These are phyloP conservation scores for Agapanthus africanus DNA, from an alignment of 106 monocot genomes.

Conservation along the genomic window DNA sequence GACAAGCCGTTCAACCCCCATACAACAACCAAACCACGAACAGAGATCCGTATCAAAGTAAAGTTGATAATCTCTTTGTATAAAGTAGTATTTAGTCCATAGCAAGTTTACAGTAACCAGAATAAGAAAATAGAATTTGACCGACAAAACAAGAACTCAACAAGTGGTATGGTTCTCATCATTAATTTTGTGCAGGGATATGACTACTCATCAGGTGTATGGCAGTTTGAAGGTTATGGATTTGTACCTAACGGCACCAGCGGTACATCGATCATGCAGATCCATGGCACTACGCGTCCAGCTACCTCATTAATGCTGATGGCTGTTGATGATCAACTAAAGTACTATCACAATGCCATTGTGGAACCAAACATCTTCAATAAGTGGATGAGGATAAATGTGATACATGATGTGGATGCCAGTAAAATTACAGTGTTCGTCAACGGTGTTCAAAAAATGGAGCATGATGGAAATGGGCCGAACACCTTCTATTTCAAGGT, in stretches of 20 bases:
- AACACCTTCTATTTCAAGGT: constrained; percentile 11
- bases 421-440: not conserved
- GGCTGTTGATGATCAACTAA: not conserved
- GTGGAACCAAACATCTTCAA: constrained; percentile 11
- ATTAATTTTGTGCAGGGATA: constrained; percentile 10
- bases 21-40: constrained; percentile 8
- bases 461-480: constrained; percentile 3
- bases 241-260: constrained; percentile 11
- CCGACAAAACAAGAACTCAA: too few relatives aligned
- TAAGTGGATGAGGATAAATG: constrained; percentile 16
- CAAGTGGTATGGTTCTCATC: not conserved
- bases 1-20: constrained; percentile 9
- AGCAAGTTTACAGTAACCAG: not conserved
- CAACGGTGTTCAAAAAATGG: constrained; percentile 8
- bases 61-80: constrained; percentile 1
- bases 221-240: constrained; percentile 17
- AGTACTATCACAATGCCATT: not conserved
- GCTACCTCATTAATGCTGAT: constrained; percentile 10
- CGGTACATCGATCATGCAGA: constrained; percentile 5
- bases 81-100: not conserved
- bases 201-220: constrained; percentile 17
- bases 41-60: constrained; percentile 11
- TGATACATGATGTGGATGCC: constrained; percentile 14
- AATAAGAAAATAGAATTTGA: not conserved
- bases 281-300: not conserved